These are phyloP conservation scores for Colletotrichum orbiculare DNA, from an alignment of 2,329 filamentous ascomycete genomes.

Conservation along the genomic window DNA sequence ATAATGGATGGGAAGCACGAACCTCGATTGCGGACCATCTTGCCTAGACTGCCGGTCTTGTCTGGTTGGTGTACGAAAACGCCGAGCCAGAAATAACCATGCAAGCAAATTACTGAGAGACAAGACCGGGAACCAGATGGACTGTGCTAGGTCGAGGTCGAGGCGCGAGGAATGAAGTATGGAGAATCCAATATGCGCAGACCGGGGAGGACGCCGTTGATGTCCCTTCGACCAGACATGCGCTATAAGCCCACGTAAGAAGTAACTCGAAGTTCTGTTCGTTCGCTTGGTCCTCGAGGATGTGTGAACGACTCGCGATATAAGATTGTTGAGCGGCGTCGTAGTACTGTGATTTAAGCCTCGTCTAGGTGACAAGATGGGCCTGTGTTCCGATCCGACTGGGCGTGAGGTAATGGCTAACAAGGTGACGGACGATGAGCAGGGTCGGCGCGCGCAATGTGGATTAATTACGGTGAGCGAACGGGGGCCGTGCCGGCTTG, in stretches of 20 bases:
- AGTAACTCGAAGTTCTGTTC: too few species aligned
- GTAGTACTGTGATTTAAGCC: neutral
- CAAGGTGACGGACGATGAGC: neutral
- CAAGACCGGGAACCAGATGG: constrained; percentile 5
- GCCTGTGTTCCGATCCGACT: constrained; percentile 8
- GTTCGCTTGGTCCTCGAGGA: neutral
- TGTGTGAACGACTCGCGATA: neutral
- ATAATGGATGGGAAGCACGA: constrained; percentile 24
- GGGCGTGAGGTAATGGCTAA: constrained; percentile 9
- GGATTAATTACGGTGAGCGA: constrained; percentile 16
- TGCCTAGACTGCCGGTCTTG: constrained; percentile 5
- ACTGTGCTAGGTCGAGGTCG: neutral
- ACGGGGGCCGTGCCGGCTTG: constrained; percentile 5
- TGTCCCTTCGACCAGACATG: neutral
- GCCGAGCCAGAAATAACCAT: constrained; percentile 34
- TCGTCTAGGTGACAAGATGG: neutral
- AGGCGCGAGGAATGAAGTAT: constrained; percentile 29
- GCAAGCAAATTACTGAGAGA: constrained; percentile 37
- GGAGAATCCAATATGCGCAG: constrained; percentile 28
- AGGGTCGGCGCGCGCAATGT: constrained; percentile 13
- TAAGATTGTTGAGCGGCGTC: neutral
- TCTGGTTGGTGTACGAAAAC: neutral
- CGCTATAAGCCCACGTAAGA: too few species aligned
- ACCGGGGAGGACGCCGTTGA: constrained; percentile 17
- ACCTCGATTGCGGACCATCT: constrained; percentile 37